Conservation (phyloP, 805 yeast genomes). For the Pichia deserticola region DNA sequence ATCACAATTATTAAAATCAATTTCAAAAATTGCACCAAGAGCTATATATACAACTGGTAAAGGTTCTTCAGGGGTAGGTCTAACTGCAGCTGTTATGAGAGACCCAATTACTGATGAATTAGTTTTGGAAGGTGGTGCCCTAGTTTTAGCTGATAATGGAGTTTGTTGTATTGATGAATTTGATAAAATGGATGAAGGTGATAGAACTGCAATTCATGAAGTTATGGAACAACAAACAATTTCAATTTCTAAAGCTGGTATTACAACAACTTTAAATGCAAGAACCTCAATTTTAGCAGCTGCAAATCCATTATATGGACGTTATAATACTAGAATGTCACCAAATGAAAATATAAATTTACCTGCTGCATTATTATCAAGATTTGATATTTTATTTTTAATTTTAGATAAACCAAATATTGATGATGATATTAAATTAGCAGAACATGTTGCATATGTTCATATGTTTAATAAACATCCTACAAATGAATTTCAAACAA, state of each 20-base stretch:
- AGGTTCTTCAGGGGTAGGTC: constrained; percentile 98
- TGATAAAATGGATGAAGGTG: constrained; percentile 96
- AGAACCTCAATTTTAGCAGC: constrained; percentile 94
- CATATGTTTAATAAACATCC: constrained; percentile 93
- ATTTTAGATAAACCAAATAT: constrained; percentile 77
- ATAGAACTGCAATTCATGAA: constrained; percentile 96
- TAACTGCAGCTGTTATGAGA: constrained; percentile 97
- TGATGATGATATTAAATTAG: constrained; percentile 77
- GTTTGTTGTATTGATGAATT: constrained; percentile 98
- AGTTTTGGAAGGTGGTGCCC: constrained; percentile 97
- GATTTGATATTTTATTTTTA: constrained; percentile 86
- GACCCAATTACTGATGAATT: constrained; percentile 99
- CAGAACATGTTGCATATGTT: constrained; percentile 90
- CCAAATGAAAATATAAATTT: constrained; percentile 93
- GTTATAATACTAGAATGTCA: constrained; percentile 83
- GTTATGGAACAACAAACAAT: constrained; percentile 99
- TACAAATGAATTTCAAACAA: constrained; percentile 60
- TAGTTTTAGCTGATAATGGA: constrained; percentile 95
- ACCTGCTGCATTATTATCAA: constrained; percentile 92
- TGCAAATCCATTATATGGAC: constrained; percentile 95
- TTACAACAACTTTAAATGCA: constrained; percentile 91
- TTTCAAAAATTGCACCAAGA: constrained; percentile 88
- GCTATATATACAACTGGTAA: constrained; percentile 97
- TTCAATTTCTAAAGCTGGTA: constrained; percentile 95
- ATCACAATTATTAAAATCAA: constrained; percentile 87